Evolutionary conservation across 495 filamentous ascomycete genomes (phyloP), one percentile per base, ranked within the genome.

Genomic region (Pseudomonodictys pantanalensis): DNA sequence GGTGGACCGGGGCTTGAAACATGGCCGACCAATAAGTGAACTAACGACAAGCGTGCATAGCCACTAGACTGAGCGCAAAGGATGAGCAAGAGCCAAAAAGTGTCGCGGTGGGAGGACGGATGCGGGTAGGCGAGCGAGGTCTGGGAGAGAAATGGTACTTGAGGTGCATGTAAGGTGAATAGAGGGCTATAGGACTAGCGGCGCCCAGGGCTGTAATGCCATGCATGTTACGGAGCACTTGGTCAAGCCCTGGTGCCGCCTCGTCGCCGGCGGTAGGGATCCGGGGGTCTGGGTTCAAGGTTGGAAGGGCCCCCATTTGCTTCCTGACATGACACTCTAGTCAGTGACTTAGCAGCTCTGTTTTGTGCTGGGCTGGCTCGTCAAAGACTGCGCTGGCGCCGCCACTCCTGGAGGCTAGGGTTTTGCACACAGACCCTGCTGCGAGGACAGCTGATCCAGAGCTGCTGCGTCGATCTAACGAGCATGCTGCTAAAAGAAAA

Each of bases 1-100:
- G 46, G 23, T 55, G 41, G 65, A 48, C 65, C 60, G 61, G 65
- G 65, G 60, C 17, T 25, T 68, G 60, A 68, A 64, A 68, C 60
- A 56, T 64, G 51, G 45, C 29, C 45, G 51, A 42, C 60, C 65
- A 60, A 68, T 64, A 28, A 60, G 32, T 42, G 24, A 8, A 53
- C 56, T 46, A 52, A 53, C 42, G 42, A 24, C 26, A 52, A 48
- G 56, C 45, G 50, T 35, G 57, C 55, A 67, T 63, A 68, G 65
- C 60, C 60, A 64, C 65, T 57, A 22, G 9, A 29, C 32, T 8
- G 39, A 54, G 60, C 54, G 20, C 33, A 39, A 39, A 43, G 51
- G 22, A 44, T 17, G 49, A 58, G 33, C 38, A n/a, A n/a, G 51
- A 57, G 57, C 43, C 47, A 56, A 59, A 56, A 49, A 53, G 22